Evolutionary conservation across 305 asterid genomes (phyloP).

Genomic region (Fraxinus latifolia): DNA sequence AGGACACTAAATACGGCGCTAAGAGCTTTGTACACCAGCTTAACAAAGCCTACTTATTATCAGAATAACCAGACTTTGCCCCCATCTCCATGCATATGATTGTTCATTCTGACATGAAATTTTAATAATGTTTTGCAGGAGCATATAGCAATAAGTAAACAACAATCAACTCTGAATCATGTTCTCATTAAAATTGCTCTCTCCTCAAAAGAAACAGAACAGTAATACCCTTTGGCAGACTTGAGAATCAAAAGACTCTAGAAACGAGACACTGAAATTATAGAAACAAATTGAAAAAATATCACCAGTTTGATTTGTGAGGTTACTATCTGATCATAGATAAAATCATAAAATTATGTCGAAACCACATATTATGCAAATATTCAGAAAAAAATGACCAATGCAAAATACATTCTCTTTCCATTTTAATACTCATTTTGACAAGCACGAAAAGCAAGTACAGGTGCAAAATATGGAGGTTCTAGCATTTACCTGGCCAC

Average conservation of each 20-base stretch:
- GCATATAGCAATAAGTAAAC: neutral
- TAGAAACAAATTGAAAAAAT: neutral
- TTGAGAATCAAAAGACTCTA: neutral
- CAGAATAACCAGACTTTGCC: neutral
- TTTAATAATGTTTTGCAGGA: neutral
- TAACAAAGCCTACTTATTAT: neutral
- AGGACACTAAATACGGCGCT: neutral
- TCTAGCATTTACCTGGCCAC: conserved; percentile 63
- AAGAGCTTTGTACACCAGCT: neutral
- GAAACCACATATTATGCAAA: neutral
- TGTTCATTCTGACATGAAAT: neutral
- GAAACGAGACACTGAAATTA: neutral
- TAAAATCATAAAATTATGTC: neutral
- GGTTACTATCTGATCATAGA: neutral
- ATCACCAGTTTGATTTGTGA: neutral
- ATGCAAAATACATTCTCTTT: neutral
- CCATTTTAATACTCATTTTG: neutral
- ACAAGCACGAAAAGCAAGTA: neutral
- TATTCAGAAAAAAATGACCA: neutral
- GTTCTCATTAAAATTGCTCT: neutral
- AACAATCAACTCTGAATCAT: neutral
- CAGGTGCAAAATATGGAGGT: neutral
- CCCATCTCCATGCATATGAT: neutral
- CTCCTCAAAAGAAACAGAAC: neutral
- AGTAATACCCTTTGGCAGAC: neutral